Evolutionary conservation across 1,284 basidiomycete species (phyloP).

Genomic region (Pseudozyma sp.): DNA sequence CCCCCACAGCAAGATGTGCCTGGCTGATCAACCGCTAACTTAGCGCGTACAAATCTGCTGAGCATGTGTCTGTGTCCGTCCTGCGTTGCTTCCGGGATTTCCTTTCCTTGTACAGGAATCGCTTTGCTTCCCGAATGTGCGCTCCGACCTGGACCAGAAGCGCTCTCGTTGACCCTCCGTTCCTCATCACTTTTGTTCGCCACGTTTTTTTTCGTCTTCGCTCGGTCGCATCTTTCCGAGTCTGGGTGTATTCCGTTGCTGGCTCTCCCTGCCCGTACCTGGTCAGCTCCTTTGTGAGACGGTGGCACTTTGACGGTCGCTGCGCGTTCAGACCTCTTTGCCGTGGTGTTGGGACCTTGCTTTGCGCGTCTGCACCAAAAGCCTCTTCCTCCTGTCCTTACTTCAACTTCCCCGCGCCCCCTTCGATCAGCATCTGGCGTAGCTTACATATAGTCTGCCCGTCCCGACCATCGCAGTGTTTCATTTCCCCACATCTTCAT

Average conservation of each 20-base stretch:
- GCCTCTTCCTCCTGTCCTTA: background rate
- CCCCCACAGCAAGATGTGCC: background rate
- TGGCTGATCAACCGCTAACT: conserved; percentile 3
- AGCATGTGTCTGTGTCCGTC: background rate
- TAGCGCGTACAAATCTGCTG: too few relatives aligned
- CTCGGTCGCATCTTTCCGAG: conserved; percentile 5
- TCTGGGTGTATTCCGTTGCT: background rate
- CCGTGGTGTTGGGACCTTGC: too few relatives aligned
- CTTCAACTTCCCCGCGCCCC: too few relatives aligned
- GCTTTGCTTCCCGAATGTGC: background rate
- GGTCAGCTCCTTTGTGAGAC: too few relatives aligned
- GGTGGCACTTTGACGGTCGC: too few relatives aligned
- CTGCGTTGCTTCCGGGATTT: conserved; percentile 1
- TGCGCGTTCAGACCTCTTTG: too few relatives aligned
- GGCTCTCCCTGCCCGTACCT: too few relatives aligned
- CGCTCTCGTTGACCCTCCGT: background rate
- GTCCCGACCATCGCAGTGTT: too few relatives aligned
- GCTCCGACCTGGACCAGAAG: background rate
- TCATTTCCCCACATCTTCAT: too few relatives aligned
- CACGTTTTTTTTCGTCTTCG: conserved; percentile 1
- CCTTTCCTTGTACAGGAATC: background rate
- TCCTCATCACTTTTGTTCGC: background rate
- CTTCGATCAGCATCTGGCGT: too few relatives aligned
- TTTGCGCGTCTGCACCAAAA: background rate
- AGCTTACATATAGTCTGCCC: too few relatives aligned